A percentile compares a stretch with the other conserved stretches of the same genome.
These are phyloP conservation scores for Mycena rosella DNA, from an alignment of 768 basidiomycete species.

Conservation along the genomic window DNA sequence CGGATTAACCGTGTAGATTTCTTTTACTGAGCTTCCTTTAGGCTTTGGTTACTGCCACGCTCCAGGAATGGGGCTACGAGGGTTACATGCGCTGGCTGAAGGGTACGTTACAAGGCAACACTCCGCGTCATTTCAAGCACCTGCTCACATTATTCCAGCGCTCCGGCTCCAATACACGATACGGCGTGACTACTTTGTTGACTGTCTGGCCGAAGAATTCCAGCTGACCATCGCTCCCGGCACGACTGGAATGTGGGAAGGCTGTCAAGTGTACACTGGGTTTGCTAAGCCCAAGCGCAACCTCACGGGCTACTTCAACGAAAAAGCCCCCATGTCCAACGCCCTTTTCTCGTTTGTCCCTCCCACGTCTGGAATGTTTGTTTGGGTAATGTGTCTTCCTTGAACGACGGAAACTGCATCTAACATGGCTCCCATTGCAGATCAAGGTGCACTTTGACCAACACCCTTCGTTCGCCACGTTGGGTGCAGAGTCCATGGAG, in stretches of 20 bases:
- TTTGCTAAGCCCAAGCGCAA: conserved; percentile 49
- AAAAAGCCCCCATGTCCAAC: conserved; percentile 51
- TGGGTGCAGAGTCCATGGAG: conserved; percentile 61
- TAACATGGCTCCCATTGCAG: conserved; percentile 47
- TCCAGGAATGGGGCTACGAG: conserved; percentile 74
- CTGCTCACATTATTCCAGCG: conserved; percentile 47
- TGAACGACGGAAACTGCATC: conserved; percentile 4
- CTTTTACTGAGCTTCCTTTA: conserved; percentile 29
- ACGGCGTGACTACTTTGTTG: conserved; percentile 74
- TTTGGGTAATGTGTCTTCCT: conserved; percentile 62
- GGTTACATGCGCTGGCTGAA: conserved; percentile 86
- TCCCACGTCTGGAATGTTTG: conserved; percentile 87
- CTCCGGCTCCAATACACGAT: conserved; percentile 67
- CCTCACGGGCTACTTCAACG: conserved; percentile 44
- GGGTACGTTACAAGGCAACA: conserved; percentile 52
- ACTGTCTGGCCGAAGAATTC: conserved; percentile 74
- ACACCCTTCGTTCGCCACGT: conserved; percentile 58
- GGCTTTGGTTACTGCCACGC: conserved; percentile 70
- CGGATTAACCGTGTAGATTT: background rate
- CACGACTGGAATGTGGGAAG: conserved; percentile 47
- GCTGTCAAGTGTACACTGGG: conserved; percentile 59
- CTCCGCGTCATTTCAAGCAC: background rate
- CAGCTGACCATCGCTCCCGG: conserved; percentile 58
- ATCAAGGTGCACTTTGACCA: conserved; percentile 72
- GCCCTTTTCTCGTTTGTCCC: conserved; percentile 77